A percentile compares a stretch with the other conserved stretches of the same genome.
Conservation (phyloP, 129 eudicot species). For the Gnaphalium uliginosum region DNA sequence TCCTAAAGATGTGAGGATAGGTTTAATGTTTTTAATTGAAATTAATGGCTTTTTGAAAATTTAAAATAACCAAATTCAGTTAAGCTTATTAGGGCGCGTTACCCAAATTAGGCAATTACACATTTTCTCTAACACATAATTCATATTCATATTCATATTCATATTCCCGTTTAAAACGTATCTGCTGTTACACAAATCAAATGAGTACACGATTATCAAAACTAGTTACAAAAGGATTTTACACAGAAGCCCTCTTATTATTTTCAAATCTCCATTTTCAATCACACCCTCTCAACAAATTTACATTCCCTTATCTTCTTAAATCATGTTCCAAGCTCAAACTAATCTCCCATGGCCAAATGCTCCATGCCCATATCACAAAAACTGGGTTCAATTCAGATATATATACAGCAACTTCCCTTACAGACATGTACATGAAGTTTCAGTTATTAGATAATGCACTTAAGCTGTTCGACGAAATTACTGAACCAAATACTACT, state of each 20-base stretch:
- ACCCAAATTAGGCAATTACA: too few species aligned
- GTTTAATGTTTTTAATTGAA: too few species aligned
- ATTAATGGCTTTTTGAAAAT: too few species aligned
- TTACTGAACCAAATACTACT: conserved; percentile 49
- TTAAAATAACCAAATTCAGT: too few species aligned
- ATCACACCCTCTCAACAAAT: conserved; percentile 41
- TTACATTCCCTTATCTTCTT: conserved; percentile 73
- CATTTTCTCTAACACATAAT: too few species aligned
- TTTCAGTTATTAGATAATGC: conserved; percentile 34
- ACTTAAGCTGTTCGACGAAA: conserved; percentile 75
- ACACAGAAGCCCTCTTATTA: conserved; percentile 57
- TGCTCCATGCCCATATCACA: conserved; percentile 65
- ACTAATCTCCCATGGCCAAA: conserved; percentile 43
- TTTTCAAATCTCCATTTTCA: conserved; percentile 47
- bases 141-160: too few species aligned
- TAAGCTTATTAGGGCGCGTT: too few species aligned
- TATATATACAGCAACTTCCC: conserved; percentile 54
- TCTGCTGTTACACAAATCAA: conserved; percentile 14
- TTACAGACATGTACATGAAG: conserved; percentile 51
- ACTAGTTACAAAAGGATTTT: conserved; percentile 51
- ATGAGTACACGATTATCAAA: conserved; percentile 52
- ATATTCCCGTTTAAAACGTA: too few species aligned
- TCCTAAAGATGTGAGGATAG: too few species aligned
- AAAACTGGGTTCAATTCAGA: conserved; percentile 54
- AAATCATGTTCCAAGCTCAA: conserved; percentile 68